A percentile compares a stretch with the other conserved stretches of the same genome.
These are phyloP conservation scores for Trapa incisa DNA, from an alignment of 345 rosid genomes.

Conservation along the genomic window DNA sequence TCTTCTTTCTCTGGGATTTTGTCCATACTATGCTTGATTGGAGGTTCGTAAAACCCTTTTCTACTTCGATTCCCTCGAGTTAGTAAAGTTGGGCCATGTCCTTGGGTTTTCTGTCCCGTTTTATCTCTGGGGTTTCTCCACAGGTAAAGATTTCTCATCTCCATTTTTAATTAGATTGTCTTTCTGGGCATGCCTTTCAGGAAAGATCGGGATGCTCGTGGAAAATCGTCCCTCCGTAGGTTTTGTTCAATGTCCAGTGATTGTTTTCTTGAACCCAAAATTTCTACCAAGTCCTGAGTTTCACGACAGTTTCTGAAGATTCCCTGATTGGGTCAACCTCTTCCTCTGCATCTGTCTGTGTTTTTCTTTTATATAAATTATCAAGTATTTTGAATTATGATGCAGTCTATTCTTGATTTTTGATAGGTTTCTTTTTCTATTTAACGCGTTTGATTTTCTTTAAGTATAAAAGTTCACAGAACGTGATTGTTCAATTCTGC, in stretches of 20 bases:
- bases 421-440: not conserved
- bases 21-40: not conserved
- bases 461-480: not conserved
- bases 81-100: not conserved
- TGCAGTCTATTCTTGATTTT: not conserved
- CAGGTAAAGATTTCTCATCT: not conserved
- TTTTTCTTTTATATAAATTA: not conserved
- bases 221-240: not conserved
- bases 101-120: not conserved
- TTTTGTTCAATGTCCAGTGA: not conserved
- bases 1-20: not conserved
- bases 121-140: not conserved
- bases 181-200: not conserved
- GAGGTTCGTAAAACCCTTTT: not conserved
- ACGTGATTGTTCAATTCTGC: not conserved
- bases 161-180: too few species aligned
- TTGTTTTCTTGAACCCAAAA: not conserved
- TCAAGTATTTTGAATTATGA: not conserved
- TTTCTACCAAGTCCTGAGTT: not conserved
- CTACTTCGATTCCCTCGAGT: not conserved
- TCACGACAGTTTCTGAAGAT: not conserved
- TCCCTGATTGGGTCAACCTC: not conserved
- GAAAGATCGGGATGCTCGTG: not conserved
- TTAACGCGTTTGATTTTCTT: not conserved
- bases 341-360: not conserved